Conservation (phyloP, 768 basidiomycete species). For the Chiua virens region DNA sequence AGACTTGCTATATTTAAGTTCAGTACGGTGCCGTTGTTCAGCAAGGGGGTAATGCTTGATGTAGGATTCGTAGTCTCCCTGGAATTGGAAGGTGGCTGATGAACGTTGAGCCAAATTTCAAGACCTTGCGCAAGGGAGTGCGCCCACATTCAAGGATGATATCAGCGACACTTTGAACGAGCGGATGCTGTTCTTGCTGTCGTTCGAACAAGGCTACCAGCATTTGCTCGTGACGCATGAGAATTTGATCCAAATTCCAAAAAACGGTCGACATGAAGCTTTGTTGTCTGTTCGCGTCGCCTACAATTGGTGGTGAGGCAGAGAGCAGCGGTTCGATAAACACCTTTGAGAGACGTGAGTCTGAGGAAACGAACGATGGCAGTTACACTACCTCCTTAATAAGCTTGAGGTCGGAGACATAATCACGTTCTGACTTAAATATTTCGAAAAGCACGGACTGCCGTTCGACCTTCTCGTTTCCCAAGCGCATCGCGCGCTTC, state of each 20-base stretch:
- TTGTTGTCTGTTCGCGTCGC: slow-evolving; percentile 47
- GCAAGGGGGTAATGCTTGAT: slow-evolving; percentile 89
- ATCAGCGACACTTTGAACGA: slow-evolving; percentile 82
- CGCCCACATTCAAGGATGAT: slow-evolving; percentile 76
- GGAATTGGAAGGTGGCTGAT: slow-evolving; percentile 45
- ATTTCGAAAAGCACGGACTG: slow-evolving; percentile 89
- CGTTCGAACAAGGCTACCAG: slow-evolving; percentile 72
- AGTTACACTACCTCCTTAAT: slow-evolving; percentile 56
- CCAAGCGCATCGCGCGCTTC: slow-evolving; percentile 70
- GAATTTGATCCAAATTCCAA: slow-evolving; percentile 72
- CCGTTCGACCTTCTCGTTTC: slow-evolving; percentile 74
- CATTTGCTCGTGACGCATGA: slow-evolving; percentile 65
- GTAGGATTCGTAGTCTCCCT: slow-evolving; percentile 71
- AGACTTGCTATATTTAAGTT: slow-evolving; percentile 62
- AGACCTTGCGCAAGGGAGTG: slow-evolving; percentile 1
- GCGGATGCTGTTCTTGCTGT: slow-evolving; percentile 82
- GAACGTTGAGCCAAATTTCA: slow-evolving; percentile 17
- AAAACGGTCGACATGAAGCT: slow-evolving; percentile 81
- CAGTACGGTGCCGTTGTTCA: slow-evolving; percentile 77
- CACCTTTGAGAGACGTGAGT: slow-evolving; percentile 43
- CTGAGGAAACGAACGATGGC: neutral
- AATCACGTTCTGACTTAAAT: slow-evolving; percentile 86
- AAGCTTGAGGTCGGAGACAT: slow-evolving; percentile 76
- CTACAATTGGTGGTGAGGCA: slow-evolving; percentile 65
- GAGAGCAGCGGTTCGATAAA: slow-evolving; percentile 67